Percentiles rank a stretch among this genome's conserved stretches.
Conservation (phyloP, 345 rosid species). For the Stellera chamaejasme region DNA sequence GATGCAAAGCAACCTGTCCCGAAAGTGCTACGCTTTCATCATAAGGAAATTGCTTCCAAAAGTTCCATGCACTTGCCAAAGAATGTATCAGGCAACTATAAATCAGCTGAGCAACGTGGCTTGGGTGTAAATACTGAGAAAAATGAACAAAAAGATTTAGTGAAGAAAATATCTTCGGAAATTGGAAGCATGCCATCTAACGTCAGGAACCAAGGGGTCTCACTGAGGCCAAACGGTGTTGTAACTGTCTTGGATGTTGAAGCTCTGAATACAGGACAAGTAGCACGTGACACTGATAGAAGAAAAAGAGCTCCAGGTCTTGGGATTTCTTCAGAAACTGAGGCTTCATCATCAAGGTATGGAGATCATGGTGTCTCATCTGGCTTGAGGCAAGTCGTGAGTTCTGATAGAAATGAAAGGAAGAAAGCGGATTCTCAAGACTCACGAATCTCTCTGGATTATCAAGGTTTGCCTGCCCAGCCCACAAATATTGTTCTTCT, state of each 20-base stretch:
- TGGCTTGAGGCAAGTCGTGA: conserved; percentile 18
- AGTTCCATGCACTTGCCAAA: conserved; percentile 28
- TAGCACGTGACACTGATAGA: conserved; percentile 15
- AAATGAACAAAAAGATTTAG: not conserved
- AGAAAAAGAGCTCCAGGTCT: conserved; percentile 6
- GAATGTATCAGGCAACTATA: conserved; percentile 22
- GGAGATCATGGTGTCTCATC: conserved; percentile 11
- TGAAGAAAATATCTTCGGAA: conserved; percentile 18
- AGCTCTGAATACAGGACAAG: conserved; percentile 20
- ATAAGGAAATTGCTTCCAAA: conserved; percentile 36
- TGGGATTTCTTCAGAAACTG: conserved; percentile 14
- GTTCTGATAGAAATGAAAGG: conserved; percentile 16
- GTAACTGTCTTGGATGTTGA: conserved; percentile 15
- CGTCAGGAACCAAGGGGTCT: conserved; percentile 21
- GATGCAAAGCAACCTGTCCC: conserved; percentile 27
- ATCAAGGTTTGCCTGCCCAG: conserved; percentile 22
- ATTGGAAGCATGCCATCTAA: conserved; percentile 23
- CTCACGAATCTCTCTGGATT: conserved; percentile 19
- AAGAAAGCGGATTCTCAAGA: conserved; percentile 26
- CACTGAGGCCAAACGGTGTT: conserved; percentile 21
- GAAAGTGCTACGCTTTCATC: conserved; percentile 26
- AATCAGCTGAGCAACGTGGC: conserved; percentile 16
- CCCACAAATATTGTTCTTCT: conserved; percentile 38
- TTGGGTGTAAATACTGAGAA: conserved; percentile 13
- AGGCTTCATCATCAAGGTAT: conserved; percentile 21